Conservation (phyloP, 257 asterid species). For the Nicotiana noctiflora region DNA sequence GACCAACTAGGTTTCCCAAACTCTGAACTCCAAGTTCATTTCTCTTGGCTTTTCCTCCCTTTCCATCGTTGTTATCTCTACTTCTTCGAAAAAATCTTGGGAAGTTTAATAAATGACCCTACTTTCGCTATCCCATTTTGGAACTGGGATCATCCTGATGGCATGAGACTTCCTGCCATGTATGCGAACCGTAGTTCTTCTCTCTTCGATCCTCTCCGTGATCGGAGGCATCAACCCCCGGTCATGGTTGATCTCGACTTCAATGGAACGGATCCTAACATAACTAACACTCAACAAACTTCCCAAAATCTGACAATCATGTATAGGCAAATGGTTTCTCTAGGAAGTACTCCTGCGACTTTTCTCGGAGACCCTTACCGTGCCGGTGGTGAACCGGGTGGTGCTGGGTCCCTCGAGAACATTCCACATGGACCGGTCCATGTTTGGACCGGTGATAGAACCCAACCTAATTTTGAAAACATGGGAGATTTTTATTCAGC, state of each 20-base stretch:
- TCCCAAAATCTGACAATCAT: conserved; percentile 45
- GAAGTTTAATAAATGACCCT: conserved; percentile 59
- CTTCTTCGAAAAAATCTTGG: conserved; percentile 66
- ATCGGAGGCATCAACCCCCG: conserved; percentile 62
- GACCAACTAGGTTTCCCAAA: conserved; percentile 72
- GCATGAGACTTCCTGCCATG: conserved; percentile 51
- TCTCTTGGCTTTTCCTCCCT: conserved; percentile 72
- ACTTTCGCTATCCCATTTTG: conserved; percentile 69
- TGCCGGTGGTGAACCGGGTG: conserved; percentile 54
- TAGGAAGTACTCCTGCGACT: conserved; percentile 38
- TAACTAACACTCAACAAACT: conserved; percentile 19
- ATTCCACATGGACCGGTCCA: conserved; percentile 70
- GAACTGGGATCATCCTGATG: conserved; percentile 71
- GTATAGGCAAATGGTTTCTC: conserved; percentile 75
- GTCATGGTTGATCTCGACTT: conserved; percentile 44
- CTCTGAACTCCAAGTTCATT: conserved; percentile 72
- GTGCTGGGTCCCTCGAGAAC: conserved; percentile 60
- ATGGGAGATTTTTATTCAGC: conserved; percentile 92
- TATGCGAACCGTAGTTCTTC: conserved; percentile 45
- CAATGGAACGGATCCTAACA: conserved; percentile 24
- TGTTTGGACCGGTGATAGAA: conserved; percentile 67
- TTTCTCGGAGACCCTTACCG: conserved; percentile 67
- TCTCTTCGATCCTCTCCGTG: conserved; percentile 51
- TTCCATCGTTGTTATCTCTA: conserved; percentile 62
- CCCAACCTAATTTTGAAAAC: conserved; percentile 51